Conservation (phyloP, 75 land plant species). For the Sequoiadendron giganteum region DNA sequence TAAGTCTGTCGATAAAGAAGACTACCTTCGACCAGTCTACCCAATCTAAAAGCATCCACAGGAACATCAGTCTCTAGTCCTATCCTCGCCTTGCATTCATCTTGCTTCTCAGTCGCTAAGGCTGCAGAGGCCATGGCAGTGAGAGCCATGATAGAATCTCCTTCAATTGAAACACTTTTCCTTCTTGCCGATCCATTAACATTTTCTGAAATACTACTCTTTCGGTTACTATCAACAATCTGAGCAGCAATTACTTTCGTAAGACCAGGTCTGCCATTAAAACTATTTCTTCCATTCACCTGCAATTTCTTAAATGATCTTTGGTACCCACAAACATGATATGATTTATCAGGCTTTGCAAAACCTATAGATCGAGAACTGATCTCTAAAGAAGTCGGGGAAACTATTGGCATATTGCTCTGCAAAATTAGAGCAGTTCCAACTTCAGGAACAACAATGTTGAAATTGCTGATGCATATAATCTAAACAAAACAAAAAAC, state of each 20-base stretch:
- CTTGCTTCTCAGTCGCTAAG: slow-evolving; percentile 74
- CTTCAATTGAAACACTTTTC: not conserved
- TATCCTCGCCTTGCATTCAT: slow-evolving; percentile 51
- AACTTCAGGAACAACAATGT: not conserved
- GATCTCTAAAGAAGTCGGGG: not conserved
- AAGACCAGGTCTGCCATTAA: not conserved
- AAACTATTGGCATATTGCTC: not conserved
- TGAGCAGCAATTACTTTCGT: not conserved
- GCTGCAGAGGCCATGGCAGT: slow-evolving; percentile 69
- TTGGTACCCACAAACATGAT: not conserved
- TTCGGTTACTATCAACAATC: not conserved
- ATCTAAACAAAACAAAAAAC: not conserved
- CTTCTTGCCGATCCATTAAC: not conserved
- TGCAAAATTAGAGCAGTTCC: not conserved
- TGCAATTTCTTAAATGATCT: not conserved
- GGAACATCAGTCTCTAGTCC: slow-evolving; percentile 20
- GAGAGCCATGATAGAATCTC: slow-evolving; percentile 69
- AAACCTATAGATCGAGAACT: not conserved
- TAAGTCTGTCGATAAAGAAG: slow-evolving; percentile 47
- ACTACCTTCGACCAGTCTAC: slow-evolving; percentile 30
- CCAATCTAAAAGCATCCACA: slow-evolving; percentile 36
- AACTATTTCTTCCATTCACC: not conserved
- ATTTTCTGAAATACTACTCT: not conserved
- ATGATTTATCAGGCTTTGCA: not conserved
- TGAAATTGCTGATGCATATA: not conserved